Base-by-base conservation (phyloP, 163 green algal species). In the Scenedesmus sp. region DNA sequence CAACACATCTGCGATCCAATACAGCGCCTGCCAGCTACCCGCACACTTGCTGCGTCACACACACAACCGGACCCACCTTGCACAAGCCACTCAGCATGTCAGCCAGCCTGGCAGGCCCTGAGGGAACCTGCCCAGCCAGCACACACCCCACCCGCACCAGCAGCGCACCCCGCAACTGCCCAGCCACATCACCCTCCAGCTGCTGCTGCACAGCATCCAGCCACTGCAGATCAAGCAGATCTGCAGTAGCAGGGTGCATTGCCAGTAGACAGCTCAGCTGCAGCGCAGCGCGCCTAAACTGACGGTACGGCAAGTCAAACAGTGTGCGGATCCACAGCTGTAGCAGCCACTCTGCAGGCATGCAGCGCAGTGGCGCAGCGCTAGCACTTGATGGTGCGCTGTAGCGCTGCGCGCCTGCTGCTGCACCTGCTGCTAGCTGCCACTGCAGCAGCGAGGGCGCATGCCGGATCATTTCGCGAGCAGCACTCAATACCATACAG, bases 311-410 rank as follows among this genome's bases (percentile, higher is more conserved):
- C 3, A 57, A 52, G 73, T 93, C 90, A 13, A 93, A 54, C 90
- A 93, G 70, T 1, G 59, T 59, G 1, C 83, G 82, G 13, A 93
- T 4, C 90, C 90, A 93, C 81, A 93, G 59, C 23, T 15, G 83
- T 73, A 93, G 90, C 83, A 93, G 23, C 90, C 67, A 86, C 5
- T 70, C 62, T 20, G 74, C 90, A 15, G 66, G 66, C 64, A 89
- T 55, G 46, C 34, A 16, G 34, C n/a, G 60, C 85, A 59, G 23
- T n/a, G 20, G 62, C 64, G 1, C 54, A 15, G 16, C 56, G 16
- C 46, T 26, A 20, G n/a, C 76, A 52, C 46, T 60, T 54, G 60
- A 15, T 23, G 0, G 15, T 23, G 84, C 84, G 6, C 84, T 5
- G 8, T 54, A 54, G 26, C 56, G 13, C 2, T 12, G 0, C 13